A percentile compares a stretch with the other conserved stretches of the same genome.
Conservation (phyloP, 495 filamentous ascomycete genomes). For the Penicillium arizonense region DNA sequence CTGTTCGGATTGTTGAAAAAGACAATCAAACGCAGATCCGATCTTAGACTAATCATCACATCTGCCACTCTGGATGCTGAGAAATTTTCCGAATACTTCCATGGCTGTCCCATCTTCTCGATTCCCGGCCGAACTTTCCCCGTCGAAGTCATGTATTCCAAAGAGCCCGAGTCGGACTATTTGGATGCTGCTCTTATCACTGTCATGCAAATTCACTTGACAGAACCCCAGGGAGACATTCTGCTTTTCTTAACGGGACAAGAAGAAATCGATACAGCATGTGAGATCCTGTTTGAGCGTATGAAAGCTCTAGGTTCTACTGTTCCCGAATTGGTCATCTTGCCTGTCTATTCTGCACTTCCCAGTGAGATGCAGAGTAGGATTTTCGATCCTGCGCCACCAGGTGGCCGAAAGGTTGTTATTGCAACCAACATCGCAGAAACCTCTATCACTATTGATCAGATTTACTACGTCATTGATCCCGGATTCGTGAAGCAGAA, state of each 20-base stretch:
- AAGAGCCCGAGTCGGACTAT: conserved; percentile 95
- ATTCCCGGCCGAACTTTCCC: conserved; percentile 95
- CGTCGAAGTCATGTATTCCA: conserved; percentile 90
- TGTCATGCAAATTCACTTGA: conserved; percentile 97
- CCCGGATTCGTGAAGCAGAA: conserved; percentile 98
- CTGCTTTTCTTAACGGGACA: conserved; percentile 94
- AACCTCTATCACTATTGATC: conserved; percentile 95
- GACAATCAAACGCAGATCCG: conserved; percentile 78
- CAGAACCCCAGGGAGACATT: conserved; percentile 88
- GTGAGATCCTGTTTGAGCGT: conserved; percentile 87
- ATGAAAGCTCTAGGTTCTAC: conserved; percentile 93
- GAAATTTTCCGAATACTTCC: conserved; percentile 95
- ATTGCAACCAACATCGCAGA: conserved; percentile 99
- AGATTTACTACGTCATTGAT: conserved; percentile 96
- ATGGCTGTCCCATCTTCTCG: conserved; percentile 90
- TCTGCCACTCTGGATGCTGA: conserved; percentile 95
- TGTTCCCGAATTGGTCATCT: conserved; percentile 88
- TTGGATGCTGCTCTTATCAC: conserved; percentile 92
- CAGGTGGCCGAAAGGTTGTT: conserved; percentile 88
- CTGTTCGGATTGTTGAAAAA: conserved; percentile 94
- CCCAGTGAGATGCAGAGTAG: conserved; percentile 91
- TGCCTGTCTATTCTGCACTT: conserved; percentile 91
- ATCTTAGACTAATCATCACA: conserved; percentile 93
- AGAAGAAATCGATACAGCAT: conserved; percentile 95
- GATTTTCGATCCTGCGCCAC: conserved; percentile 91